Percentiles rank a stretch among this genome's conserved stretches.
These are phyloP conservation scores for Chrysoporthe deuterocubensis DNA, from an alignment of 2,329 filamentous ascomycete genomes.

Conservation along the genomic window DNA sequence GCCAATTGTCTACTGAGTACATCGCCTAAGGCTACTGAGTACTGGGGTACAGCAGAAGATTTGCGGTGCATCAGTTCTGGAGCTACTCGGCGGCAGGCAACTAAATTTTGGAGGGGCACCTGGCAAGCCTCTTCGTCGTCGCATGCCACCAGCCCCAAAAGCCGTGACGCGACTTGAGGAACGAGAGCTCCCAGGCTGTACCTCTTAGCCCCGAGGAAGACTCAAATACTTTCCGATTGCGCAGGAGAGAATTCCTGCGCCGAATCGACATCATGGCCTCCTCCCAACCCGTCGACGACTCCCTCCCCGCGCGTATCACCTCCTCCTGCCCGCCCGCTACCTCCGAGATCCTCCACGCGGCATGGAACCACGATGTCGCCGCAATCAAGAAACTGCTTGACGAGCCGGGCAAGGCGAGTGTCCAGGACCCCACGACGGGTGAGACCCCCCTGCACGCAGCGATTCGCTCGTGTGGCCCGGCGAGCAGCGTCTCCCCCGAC, in stretches of 20 bases:
- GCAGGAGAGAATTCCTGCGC: neutral
- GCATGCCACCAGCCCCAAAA: neutral
- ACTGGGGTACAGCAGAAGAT: neutral
- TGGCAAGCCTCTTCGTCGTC: neutral
- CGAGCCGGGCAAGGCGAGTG: constrained; percentile 67
- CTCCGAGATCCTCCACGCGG: constrained; percentile 56
- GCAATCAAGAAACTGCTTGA: constrained; percentile 72
- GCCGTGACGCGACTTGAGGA: neutral
- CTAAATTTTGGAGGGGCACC: constrained; percentile 22
- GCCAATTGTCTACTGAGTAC: constrained; percentile 21
- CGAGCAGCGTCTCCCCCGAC: constrained; percentile 32
- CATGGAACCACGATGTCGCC: constrained; percentile 65
- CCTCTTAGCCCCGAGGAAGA: neutral
- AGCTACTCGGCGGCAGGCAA: neutral
- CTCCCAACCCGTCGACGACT: constrained; percentile 46
- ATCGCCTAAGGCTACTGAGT: no score
- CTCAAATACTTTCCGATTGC: neutral
- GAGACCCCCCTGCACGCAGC: constrained; percentile 89
- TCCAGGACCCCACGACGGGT: constrained; percentile 82
- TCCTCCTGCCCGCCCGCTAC: constrained; percentile 54
- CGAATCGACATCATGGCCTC: constrained; percentile 2
- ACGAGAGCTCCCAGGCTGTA: neutral
- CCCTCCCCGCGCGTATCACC: constrained; percentile 57
- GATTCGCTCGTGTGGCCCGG: constrained; percentile 72
- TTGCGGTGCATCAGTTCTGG: neutral